Conservation (phyloP, 306 rosid species). For the Cicer judaicum region DNA sequence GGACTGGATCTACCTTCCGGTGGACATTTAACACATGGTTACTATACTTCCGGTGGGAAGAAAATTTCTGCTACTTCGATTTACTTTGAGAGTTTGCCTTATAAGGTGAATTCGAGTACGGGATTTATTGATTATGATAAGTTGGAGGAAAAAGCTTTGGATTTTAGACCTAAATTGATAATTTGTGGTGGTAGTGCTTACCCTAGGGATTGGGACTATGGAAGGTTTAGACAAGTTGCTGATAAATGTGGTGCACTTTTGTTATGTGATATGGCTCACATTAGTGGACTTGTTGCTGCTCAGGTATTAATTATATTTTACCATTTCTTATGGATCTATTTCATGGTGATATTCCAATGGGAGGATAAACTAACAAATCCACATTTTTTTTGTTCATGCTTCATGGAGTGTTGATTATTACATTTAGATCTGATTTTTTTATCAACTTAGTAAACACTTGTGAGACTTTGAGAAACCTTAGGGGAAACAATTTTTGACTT, state of each 20-base stretch:
- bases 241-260: slow-evolving; percentile 87
- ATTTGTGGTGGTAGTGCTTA: slow-evolving; percentile 96
- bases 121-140: slow-evolving; percentile 80
- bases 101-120: slow-evolving; percentile 67
- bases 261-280: slow-evolving; percentile 95
- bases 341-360: not conserved
- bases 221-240: slow-evolving; percentile 63
- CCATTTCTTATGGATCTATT: not conserved
- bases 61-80: slow-evolving; percentile 95
- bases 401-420: not conserved
- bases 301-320: slow-evolving; percentile 53
- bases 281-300: slow-evolving; percentile 94
- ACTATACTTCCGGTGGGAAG: slow-evolving; percentile 92
- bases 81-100: slow-evolving; percentile 92
- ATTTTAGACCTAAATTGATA: slow-evolving; percentile 80
- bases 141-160: slow-evolving; percentile 95
- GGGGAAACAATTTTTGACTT: too few relatives aligned
- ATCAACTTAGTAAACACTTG: too few relatives aligned
- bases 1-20: slow-evolving; percentile 94
- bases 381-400: not conserved
- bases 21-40: slow-evolving; percentile 86
- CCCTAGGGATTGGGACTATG: slow-evolving; percentile 93
- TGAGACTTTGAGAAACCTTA: too few relatives aligned
- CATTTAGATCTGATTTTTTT: not conserved
- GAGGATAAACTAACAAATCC: not conserved